These are phyloP conservation scores for Penicillium sp. DNA, from an alignment of 2,329 filamentous ascomycete species.

Conservation along the genomic window DNA sequence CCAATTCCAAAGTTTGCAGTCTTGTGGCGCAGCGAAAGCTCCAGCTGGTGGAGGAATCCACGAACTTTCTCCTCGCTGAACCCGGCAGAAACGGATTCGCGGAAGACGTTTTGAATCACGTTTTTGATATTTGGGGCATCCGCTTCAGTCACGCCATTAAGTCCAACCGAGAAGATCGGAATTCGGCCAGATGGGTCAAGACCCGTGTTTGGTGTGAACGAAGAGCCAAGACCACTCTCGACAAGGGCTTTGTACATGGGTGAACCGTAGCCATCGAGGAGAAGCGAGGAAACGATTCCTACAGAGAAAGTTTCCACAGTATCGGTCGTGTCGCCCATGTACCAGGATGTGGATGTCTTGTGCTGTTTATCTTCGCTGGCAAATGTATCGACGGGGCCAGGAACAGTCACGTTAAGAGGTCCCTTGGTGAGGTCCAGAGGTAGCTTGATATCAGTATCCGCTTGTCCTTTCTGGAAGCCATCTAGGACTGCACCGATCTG, in stretches of 20 bases:
- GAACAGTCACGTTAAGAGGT: conserved; percentile 66
- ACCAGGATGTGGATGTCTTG: conserved; percentile 93
- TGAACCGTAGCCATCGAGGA: conserved; percentile 94
- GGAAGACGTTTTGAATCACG: conserved; percentile 69
- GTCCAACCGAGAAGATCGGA: conserved; percentile 83
- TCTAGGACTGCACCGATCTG: conserved; percentile 74
- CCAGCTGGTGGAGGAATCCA: conserved; percentile 88
- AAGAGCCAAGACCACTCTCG: conserved; percentile 83
- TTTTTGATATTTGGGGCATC: conserved; percentile 75
- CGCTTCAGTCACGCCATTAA: conserved; percentile 82
- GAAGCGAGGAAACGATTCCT: conserved; percentile 73
- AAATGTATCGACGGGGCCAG: conserved; percentile 82
- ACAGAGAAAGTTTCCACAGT: conserved; percentile 86
- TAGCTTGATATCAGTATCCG: conserved; percentile 70
- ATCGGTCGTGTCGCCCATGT: conserved; percentile 78
- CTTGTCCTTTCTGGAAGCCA: conserved; percentile 67
- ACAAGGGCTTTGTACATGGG: conserved; percentile 86
- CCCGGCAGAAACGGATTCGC: conserved; percentile 67
- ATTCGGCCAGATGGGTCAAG: conserved; percentile 75
- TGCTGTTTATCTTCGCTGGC: conserved; percentile 82
- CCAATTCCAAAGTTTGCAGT: conserved; percentile 92
- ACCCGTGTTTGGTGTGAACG: conserved; percentile 92
- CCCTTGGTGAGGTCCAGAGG: conserved; percentile 70
- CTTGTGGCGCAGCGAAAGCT: conserved; percentile 93
- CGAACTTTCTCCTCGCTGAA: conserved; percentile 91